A percentile compares a stretch with the other conserved stretches of the same genome.
Evolutionary conservation across 148 eudicot genomes (phyloP).

Genomic region (Rhododendron williamsianum): DNA sequence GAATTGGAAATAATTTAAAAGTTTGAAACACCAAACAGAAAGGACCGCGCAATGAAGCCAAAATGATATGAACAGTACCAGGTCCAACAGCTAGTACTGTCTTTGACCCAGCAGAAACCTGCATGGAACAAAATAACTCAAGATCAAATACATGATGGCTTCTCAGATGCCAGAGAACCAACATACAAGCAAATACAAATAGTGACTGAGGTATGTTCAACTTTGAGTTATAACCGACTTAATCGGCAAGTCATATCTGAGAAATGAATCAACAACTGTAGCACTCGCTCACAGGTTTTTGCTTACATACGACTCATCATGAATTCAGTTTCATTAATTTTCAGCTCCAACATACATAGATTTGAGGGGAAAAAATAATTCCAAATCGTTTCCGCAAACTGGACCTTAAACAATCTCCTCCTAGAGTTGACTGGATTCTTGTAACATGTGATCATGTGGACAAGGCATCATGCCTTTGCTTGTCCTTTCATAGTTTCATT

Average conservation of each 20-base stretch:
- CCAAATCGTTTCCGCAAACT: background rate
- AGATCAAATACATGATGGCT: background rate
- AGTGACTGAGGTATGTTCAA: background rate
- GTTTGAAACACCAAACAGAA: background rate
- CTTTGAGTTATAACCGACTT: background rate
- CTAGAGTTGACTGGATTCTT: background rate
- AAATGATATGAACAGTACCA: conserved; percentile 43
- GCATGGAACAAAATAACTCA: conserved; percentile 7
- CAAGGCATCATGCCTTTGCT: background rate
- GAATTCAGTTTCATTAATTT: background rate
- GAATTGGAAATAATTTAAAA: background rate
- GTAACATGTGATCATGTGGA: background rate
- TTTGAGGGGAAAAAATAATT: background rate
- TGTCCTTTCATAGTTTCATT: background rate
- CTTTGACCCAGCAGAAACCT: conserved; percentile 88
- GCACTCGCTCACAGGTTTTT: background rate
- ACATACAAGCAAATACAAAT: background rate
- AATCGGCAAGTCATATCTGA: background rate
- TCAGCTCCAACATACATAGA: background rate
- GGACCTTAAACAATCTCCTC: background rate
- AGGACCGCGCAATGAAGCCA: background rate
- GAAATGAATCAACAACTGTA: background rate
- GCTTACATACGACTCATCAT: background rate
- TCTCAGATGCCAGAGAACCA: background rate
- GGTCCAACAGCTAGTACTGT: conserved; percentile 96